Evolutionary conservation across 2,329 filamentous ascomycete genomes (phyloP), one percentile per base, ranked within the genome.

Genomic region (Monosporascus sp.): DNA sequence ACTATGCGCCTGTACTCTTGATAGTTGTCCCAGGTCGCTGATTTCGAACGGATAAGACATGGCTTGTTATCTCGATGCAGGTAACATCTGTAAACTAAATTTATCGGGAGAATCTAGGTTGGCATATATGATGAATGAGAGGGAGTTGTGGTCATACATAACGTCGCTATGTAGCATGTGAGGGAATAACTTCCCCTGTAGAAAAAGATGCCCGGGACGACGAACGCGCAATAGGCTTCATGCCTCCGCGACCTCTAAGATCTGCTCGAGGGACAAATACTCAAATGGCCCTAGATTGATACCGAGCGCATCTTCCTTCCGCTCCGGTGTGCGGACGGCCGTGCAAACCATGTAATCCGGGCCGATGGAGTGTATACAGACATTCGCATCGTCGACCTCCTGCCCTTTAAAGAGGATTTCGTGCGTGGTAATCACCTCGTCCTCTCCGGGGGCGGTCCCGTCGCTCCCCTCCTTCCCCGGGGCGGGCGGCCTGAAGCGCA

Each of bases 401-500:
- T 46, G 24, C 7, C 73, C 73, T 46, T 62, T 57, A 50, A 77
- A 73, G 49, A 64, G 48, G n/a, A 78, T 66, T 48, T 75, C 71
- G 41, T 71, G 64, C 8, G 57, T 55, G 46, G 54, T 62, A 24
- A 75, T 66, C 34, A 69, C 62, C 25, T 66, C 64, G 4, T 70
- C 65, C 3, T 65, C 68, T n/a, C 70, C 68, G 27, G 70, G 63
- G 5, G 18, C 56, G 45, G 61, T 65, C 22, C 22, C 20, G 14
- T 22, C 42, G 14, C 8, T 24, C 20, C 42, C 42, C 17, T 34
- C 61, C 15, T 44, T 46, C 24, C 64, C 66, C 8, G 69, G 67
- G 50, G 52, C 56, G 3, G 85, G 84, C 48, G 84, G 79, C 49
- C 75, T 72, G 50, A 89, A 86, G 48, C 76, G 72, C 53, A 76